Evolutionary conservation across 2,329 filamentous ascomycete genomes (phyloP), one percentile per base, ranked within the genome.

Genomic region (Lecanicillium sp.): DNA sequence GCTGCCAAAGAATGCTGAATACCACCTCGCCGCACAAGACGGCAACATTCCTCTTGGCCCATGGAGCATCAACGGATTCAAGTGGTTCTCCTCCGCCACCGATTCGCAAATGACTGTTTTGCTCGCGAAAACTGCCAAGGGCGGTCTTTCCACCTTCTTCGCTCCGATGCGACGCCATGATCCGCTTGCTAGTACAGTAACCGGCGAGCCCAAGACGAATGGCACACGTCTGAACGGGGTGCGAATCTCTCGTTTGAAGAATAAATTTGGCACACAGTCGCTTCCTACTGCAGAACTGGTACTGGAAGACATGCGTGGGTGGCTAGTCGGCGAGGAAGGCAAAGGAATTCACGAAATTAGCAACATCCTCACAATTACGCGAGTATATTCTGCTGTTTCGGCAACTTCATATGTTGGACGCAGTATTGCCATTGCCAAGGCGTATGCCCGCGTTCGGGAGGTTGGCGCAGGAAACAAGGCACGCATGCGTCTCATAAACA

Each of bases 231-330:
- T 80, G 9, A 87, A 87, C 50, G 82, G 83, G 3, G 65, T 87
- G 8, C 65, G 65, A 8, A 83, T 86, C 45, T 75, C 80, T 41
- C 70, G 82, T 0, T 63, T 88, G 13, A 87, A 88, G 60, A 74
- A 75, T 55, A 88, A 87, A 51, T 67, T 84, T 3, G 83, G 83
- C 18, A 87, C 82, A 0, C 74, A 74, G 33, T 68, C 78, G 1
- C 63, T 88, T 0, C 82, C 83, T 0, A 87, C 83, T 0, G 83
- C 82, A 0, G 83, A 88, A 54, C 68, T 88, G 1, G 79, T 81
- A 43, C 65, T 84, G 3, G 63, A 68, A 13, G 68, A 64, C n/a
- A 75, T 76, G 67, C 71, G 79, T 3, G 79, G 64, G 4, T 79
- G 79, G 67, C 65, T 86, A 5, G 60, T 89, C 19, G 84, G 84